phyloP scores from a whole-genome alignment of 805 yeast genomes.

The Yarrowia divulgata region DNA sequence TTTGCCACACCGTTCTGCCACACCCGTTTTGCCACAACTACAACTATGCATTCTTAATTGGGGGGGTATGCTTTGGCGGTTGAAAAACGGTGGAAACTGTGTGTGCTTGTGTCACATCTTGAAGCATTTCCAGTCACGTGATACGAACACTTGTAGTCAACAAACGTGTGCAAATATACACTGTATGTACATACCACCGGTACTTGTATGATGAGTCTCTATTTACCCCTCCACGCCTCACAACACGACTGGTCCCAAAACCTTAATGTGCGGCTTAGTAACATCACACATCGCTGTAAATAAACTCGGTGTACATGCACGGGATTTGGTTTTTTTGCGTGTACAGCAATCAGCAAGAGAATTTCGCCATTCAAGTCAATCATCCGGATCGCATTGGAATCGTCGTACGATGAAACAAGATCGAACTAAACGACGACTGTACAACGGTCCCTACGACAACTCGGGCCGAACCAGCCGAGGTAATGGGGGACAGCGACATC shows the following conservation, averaged over 20 bases:
- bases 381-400: conserved; percentile 2
- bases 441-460: conserved; percentile 16
- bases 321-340: conserved; percentile 19
- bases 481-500: background rate
- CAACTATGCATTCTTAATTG: no score
- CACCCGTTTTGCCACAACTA: no score
- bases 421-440: conserved; percentile 23
- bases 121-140: no score
- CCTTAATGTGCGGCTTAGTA: background rate
- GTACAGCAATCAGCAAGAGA: conserved; percentile 17
- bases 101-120: no score
- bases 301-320: conserved; percentile 16
- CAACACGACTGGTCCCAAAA: background rate
- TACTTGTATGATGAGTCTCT: no score
- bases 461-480: background rate
- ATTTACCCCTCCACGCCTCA: background rate
- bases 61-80: no score
- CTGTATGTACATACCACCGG: no score
- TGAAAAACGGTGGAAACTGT: no score
- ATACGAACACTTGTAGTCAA: no score
- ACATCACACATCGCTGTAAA: background rate
- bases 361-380: background rate
- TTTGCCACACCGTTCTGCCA: no score
- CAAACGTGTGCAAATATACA: no score
- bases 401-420: conserved; percentile 21